phyloP scores from a whole-genome alignment of 148 eudicot species.

The Fagopyrum esculentum region DNA sequence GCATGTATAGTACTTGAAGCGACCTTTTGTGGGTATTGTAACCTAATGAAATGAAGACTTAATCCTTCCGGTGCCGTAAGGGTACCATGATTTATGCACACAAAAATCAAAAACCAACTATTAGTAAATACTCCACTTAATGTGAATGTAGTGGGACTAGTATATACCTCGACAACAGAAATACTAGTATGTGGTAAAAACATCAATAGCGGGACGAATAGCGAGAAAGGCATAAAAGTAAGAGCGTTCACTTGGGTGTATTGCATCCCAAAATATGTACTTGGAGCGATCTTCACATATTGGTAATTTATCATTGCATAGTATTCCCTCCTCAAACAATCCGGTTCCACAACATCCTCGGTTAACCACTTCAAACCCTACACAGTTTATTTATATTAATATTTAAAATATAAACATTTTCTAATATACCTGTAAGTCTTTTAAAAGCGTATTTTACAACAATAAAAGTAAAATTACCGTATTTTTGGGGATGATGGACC shows the following conservation, averaged over 20 bases:
- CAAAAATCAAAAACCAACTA: too few species aligned
- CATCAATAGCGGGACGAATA: neutral
- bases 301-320: constrained; percentile 14
- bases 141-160: too few species aligned
- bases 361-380: constrained; percentile 16
- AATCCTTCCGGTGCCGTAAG: too few species aligned
- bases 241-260: constrained; percentile 29
- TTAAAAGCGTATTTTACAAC: too few species aligned
- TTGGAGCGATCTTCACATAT: constrained; percentile 27
- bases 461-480: constrained; percentile 18
- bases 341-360: constrained; percentile 43
- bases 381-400: neutral
- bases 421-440: too few species aligned
- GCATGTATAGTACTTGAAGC: too few species aligned
- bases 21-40: too few species aligned
- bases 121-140: too few species aligned
- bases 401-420: too few species aligned
- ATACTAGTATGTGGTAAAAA: neutral
- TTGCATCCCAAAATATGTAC: constrained; percentile 37
- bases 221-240: neutral
- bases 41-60: too few species aligned
- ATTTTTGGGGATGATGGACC: constrained; percentile 22
- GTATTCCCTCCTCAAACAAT: constrained; percentile 17
- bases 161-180: too few species aligned
- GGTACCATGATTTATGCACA: too few species aligned